phyloP scores from a whole-genome alignment of 371 early-diverging fungal genomes.

The Amoeboaphelidium protococcarum region DNA sequence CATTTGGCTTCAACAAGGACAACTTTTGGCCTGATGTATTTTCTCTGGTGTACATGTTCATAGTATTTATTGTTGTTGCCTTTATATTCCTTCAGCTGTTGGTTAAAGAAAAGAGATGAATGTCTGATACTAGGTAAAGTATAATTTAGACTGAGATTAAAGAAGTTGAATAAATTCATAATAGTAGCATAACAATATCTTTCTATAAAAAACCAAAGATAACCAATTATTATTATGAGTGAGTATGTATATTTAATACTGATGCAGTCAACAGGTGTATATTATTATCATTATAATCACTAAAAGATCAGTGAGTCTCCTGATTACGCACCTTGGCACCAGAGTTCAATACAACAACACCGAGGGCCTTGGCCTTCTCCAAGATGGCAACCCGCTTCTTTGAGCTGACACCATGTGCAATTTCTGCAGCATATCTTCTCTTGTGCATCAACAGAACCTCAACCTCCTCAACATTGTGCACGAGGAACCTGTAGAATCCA shows the following conservation, averaged over 20 bases:
- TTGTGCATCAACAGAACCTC: slow-evolving; percentile 96
- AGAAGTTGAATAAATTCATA: no score
- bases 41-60: slow-evolving; percentile 27
- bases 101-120: slow-evolving; percentile 48
- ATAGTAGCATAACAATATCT: no score
- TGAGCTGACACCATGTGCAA: slow-evolving; percentile 91
- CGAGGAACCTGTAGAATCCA: slow-evolving; percentile 94
- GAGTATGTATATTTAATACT: no score
- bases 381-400: slow-evolving; percentile 91
- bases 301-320: slow-evolving; percentile 24
- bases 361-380: slow-evolving; percentile 88
- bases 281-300: no score
- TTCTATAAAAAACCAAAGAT: no score
- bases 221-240: no score
- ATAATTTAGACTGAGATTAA: no score
- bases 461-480: slow-evolving; percentile 85
- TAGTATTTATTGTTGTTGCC: slow-evolving; percentile 31
- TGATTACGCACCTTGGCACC: slow-evolving; percentile 79
- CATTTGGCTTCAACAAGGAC: slow-evolving; percentile 62
- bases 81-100: slow-evolving; percentile 49
- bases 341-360: slow-evolving; percentile 93
- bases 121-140: no score
- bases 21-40: slow-evolving; percentile 60
- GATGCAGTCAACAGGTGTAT: no score
- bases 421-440: slow-evolving; percentile 96